Conservation (phyloP, 306 rosid genomes). For the Senna tora region DNA sequence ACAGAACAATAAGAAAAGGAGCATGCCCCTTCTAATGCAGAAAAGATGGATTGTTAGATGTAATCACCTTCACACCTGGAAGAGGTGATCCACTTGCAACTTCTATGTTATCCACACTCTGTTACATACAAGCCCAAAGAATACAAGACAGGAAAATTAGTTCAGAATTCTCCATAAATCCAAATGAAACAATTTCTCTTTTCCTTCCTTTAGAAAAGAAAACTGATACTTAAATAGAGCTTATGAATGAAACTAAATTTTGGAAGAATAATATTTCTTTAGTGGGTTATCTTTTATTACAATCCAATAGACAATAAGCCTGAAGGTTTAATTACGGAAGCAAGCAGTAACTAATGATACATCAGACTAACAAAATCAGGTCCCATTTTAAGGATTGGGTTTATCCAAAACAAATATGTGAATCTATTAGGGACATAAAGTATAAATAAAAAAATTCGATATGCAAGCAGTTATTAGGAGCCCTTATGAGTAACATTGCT, state of each 20-base stretch:
- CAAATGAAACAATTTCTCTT: constrained; percentile 25
- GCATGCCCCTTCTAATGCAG: constrained; percentile 28
- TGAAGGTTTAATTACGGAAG: background rate
- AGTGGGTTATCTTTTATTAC: background rate
- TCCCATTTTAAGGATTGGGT: constrained; percentile 25
- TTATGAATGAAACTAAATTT: constrained; percentile 15
- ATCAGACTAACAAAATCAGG: constrained; percentile 31
- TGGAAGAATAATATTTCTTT: background rate
- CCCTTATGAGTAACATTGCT: background rate
- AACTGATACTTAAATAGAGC: background rate
- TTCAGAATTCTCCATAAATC: constrained; percentile 9
- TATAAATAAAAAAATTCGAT: constrained; percentile 1
- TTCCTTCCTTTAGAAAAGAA: background rate
- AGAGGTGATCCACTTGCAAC: constrained; percentile 97
- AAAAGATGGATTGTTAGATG: constrained; percentile 36
- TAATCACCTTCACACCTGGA: constrained; percentile 98
- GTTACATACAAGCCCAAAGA: constrained; percentile 47
- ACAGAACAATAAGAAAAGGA: constrained; percentile 33
- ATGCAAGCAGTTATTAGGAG: constrained; percentile 20
- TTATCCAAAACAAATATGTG: constrained; percentile 18
- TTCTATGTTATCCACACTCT: constrained; percentile 66
- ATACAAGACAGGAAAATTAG: constrained; percentile 33
- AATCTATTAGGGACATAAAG: background rate
- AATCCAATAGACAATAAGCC: constrained; percentile 6
- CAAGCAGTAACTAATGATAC: constrained; percentile 29